Evolutionary conservation across 371 early-diverging fungal genomes (phyloP), one percentile per base, ranked within the genome.

Genomic region (Globomyces sp.): DNA sequence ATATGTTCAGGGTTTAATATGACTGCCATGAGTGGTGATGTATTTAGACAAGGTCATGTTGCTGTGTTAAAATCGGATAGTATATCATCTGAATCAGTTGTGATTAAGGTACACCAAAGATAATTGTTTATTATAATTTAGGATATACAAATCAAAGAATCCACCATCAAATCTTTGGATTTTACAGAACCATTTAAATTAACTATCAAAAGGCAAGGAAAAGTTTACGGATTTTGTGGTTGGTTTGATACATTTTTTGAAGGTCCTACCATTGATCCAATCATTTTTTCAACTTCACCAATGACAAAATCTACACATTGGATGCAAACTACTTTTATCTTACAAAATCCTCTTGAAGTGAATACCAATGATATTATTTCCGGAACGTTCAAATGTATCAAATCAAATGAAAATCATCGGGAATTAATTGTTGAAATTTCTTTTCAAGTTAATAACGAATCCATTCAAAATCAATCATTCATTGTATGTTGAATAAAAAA

Each of bases 191-290:
- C 89, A 11, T 95, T 96, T 81, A 79, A 84, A 62, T 72, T 99
- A 63, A 84, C 83, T 9, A 87, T 89, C 65, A 76, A 71, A 62
- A 86, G 91, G 65, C 85, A 90, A 68, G 95, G 93, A 68, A 92
- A 89, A 60, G 80, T 93, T 39, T 93, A 95, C 71, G 96, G 92
- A 36, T 90, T 97, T 65, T 70, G 73, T 58, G 76, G 77, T 80
- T 97, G 77, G 86, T 99, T 99, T 73, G 97, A 97, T 77, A 94
- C 92, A 65, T 86, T 81, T 59, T 99, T 99, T 87, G 66, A 91
- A 87, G 80, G 91, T 88, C 78, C 91, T 88, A 82, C 58, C 46
- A 9, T 60, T 5, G 46, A 62, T 48, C 39, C 65, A 9, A 85
- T 96, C 64, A 73, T 77, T 66, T 95, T 99, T 77, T 91, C 92